A percentile compares a stretch with the other conserved stretches of the same genome.
Evolutionary conservation across 495 filamentous ascomycete genomes (phyloP).

Genomic region (Hyaloscypha bicolor): DNA sequence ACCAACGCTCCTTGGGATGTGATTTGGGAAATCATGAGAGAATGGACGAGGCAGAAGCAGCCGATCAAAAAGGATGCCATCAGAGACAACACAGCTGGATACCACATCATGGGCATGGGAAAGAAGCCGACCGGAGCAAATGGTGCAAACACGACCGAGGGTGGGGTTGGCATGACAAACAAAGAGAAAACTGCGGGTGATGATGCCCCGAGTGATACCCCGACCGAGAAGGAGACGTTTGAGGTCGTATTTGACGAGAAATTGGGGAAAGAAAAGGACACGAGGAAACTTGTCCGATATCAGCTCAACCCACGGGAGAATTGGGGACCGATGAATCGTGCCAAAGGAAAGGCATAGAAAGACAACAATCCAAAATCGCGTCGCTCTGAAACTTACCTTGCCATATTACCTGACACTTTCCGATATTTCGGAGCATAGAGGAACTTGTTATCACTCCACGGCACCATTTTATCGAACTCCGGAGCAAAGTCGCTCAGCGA

Average conservation of each 20-base stretch:
- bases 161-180: constrained; percentile 19
- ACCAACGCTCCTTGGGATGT: constrained; percentile 88
- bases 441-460: not conserved
- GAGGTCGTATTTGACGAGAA: constrained; percentile 80
- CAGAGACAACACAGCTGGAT: constrained; percentile 68
- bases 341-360: constrained; percentile 47
- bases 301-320: constrained; percentile 86
- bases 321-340: constrained; percentile 89
- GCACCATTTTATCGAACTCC: not conserved
- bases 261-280: constrained; percentile 66
- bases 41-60: constrained; percentile 79
- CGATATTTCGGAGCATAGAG: not conserved
- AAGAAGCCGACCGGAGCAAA: constrained; percentile 20
- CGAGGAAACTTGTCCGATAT: constrained; percentile 74
- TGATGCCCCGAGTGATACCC: constrained; percentile 6
- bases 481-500: not conserved
- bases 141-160: constrained; percentile 15
- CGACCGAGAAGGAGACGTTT: constrained; percentile 37
- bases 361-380: not conserved
- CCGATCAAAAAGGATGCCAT: constrained; percentile 72
- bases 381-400: not conserved
- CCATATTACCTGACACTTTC: not conserved
- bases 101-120: constrained; percentile 50
- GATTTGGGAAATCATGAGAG: constrained; percentile 91
- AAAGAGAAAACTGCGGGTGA: constrained; percentile 4